Percentiles rank a stretch among this genome's conserved stretches.
These are phyloP conservation scores for Gigaspora rosea DNA, from an alignment of 192 early-diverging fungal species.

Conservation along the genomic window DNA sequence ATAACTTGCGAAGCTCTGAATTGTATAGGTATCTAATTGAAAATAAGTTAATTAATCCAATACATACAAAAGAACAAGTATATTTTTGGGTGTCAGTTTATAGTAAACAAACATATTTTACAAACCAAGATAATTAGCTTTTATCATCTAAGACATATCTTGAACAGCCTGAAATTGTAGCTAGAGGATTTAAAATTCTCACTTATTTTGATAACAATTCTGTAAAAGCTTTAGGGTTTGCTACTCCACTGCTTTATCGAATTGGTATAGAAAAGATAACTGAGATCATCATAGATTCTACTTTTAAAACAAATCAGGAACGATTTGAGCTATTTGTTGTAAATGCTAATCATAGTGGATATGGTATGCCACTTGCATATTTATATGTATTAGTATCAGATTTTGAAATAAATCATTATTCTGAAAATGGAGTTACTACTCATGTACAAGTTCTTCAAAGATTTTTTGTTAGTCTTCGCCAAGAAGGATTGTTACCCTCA, in stretches of 20 bases:
- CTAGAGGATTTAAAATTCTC: not conserved
- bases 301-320: conserved; percentile 13
- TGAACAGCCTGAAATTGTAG: not conserved
- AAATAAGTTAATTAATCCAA: no score
- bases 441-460: not conserved
- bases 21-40: no score
- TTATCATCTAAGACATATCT: conserved; percentile 14
- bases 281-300: not conserved
- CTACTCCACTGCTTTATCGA: not conserved
- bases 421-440: not conserved
- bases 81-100: not conserved
- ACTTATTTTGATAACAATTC: not conserved
- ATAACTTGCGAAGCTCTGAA: no score
- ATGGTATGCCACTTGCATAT: not conserved
- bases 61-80: not conserved
- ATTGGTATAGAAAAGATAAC: not conserved
- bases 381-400: not conserved
- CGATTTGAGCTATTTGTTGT: conserved; percentile 1
- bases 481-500: conserved; percentile 4
- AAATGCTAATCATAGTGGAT: conserved; percentile 1
- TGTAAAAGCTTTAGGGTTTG: not conserved
- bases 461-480: no score
- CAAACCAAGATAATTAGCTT: conserved; percentile 1
- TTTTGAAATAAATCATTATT: not conserved
- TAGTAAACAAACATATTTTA: conserved; percentile 18